Conservation (phyloP, 169 alveolate genomes). For the Cryptosporidium viatorum region DNA sequence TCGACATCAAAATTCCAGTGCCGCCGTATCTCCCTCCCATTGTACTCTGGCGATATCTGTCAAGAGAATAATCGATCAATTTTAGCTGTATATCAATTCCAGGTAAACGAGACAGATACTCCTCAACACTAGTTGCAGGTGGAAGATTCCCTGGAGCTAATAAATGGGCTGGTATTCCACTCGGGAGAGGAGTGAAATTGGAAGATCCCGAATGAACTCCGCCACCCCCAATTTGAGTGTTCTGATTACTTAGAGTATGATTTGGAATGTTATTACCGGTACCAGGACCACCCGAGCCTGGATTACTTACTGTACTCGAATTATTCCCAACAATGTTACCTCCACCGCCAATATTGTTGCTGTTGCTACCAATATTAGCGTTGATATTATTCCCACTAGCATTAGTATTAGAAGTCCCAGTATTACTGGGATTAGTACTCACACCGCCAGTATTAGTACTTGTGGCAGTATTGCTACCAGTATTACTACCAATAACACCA, state of each 20-base stretch:
- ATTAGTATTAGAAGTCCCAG: not conserved
- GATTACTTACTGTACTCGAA: not conserved
- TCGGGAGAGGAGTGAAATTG: constrained; percentile 60
- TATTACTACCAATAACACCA: not conserved
- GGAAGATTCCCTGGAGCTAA: constrained; percentile 74
- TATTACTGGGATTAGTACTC: not conserved
- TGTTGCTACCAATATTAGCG: not conserved
- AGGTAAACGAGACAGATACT: constrained; percentile 69
- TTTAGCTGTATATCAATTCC: constrained; percentile 61
- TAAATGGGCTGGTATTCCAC: constrained; percentile 68
- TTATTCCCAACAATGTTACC: not conserved
- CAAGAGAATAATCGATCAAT: constrained; percentile 53
- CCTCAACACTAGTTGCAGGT: constrained; percentile 69
- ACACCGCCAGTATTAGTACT: not conserved
- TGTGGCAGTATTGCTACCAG: not conserved
- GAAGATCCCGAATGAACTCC: not conserved
- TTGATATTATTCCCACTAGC: not conserved
- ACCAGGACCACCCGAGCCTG: not conserved
- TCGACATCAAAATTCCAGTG: constrained; percentile 63
- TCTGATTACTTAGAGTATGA: not conserved
- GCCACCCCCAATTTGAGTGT: not conserved
- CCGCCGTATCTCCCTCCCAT: constrained; percentile 76
- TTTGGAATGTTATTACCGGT: not conserved
- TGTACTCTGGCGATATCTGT: constrained; percentile 73
- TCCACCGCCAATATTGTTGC: not conserved